Conservation (phyloP, 768 basidiomycete species). For the Mycena capillaripes region DNA sequence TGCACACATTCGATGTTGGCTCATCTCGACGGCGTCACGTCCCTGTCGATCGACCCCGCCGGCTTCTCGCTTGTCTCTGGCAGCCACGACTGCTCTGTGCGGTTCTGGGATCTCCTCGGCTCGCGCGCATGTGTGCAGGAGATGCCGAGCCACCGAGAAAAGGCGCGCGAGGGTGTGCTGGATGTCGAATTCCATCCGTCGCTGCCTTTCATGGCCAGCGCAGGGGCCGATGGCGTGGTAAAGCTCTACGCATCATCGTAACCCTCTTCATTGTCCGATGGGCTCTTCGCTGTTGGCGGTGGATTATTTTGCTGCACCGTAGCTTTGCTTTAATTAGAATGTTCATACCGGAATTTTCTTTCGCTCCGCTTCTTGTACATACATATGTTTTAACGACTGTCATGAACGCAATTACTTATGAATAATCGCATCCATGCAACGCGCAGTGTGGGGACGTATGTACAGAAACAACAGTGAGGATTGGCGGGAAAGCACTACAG, state of each 20-base stretch:
- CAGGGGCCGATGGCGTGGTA: conserved; percentile 96
- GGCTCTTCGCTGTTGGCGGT: conserved; percentile 33
- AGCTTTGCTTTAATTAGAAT: conserved; percentile 38
- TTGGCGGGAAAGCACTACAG: conserved; percentile 48
- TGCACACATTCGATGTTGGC: conserved; percentile 92
- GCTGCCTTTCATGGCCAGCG: conserved; percentile 90
- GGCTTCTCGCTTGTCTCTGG: conserved; percentile 91
- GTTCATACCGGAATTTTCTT: conserved; percentile 36
- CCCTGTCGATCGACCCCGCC: conserved; percentile 88
- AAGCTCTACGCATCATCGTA: conserved; percentile 92
- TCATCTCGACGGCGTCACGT: conserved; percentile 93
- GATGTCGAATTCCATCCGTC: conserved; percentile 89
- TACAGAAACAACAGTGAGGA: conserved; percentile 18
- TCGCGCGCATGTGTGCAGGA: conserved; percentile 90
- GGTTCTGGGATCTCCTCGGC: conserved; percentile 94
- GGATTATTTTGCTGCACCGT: conserved; percentile 27
- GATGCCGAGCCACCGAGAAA: conserved; percentile 89
- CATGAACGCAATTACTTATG: conserved; percentile 33
- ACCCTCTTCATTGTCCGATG: conserved; percentile 37
- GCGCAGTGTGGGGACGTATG: neutral
- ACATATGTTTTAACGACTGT: conserved; percentile 37
- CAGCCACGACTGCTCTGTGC: conserved; percentile 93
- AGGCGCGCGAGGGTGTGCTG: conserved; percentile 91
- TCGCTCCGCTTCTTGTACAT: conserved; percentile 35
- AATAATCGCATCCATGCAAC: conserved; percentile 10